A percentile compares a stretch with the other conserved stretches of the same genome.
Conservation (phyloP, 1,139 yeast species). For the Suhomyces taliae region DNA sequence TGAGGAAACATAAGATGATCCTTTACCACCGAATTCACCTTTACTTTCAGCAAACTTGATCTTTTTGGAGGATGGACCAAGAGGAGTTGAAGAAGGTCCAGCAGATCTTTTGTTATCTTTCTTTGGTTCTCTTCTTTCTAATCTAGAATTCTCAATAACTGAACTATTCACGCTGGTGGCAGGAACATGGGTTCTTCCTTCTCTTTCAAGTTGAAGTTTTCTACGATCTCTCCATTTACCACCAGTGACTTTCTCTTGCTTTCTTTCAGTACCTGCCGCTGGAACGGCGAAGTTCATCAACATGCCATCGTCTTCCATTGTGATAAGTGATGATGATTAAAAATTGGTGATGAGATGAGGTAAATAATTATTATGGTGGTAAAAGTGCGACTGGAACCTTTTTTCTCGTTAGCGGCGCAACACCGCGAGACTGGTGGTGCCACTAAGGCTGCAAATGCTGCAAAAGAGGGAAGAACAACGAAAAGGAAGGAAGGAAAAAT, state of each 20-base stretch:
- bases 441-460: too few species aligned
- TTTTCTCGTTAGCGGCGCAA: too few species aligned
- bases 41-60: conserved; percentile 39
- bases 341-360: conserved; percentile 4
- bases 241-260: conserved; percentile 51
- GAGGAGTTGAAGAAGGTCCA: not conserved
- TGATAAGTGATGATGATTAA: conserved; percentile 7
- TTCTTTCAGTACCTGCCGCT: conserved; percentile 17
- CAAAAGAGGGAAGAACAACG: too few species aligned
- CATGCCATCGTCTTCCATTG: conserved; percentile 60
- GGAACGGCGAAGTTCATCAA: conserved; percentile 61
- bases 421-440: too few species aligned
- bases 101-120: not conserved
- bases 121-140: conserved; percentile 9
- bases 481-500: too few species aligned
- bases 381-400: too few species aligned
- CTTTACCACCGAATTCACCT: conserved; percentile 52
- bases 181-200: conserved; percentile 45
- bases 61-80: conserved; percentile 25
- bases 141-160: conserved; percentile 25
- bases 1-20: conserved; percentile 74
- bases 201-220: conserved; percentile 48
- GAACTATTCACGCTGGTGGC: conserved; percentile 42
- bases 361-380: too few species aligned
- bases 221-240: conserved; percentile 84